Evolutionary conservation across 352 stramenopile genomes (phyloP).

Genomic region (Globisporangium cylindrosporum): DNA sequence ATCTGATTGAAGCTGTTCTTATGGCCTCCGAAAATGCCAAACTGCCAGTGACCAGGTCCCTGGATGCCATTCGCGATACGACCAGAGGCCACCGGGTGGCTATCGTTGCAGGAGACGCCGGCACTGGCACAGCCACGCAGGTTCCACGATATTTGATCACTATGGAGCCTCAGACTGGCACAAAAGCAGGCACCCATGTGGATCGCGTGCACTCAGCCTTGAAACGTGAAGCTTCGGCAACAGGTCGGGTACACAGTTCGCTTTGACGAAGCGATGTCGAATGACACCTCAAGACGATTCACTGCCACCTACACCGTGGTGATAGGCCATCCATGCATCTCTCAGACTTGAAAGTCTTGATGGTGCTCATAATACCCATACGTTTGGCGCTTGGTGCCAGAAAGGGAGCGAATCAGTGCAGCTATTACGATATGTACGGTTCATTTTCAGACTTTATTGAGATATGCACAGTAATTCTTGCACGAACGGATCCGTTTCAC

Average conservation of each 20-base stretch:
- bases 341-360: no score
- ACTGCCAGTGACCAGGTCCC: slow-evolving; percentile 97
- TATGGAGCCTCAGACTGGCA: slow-evolving; percentile 59
- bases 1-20: background rate
- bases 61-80: slow-evolving; percentile 95
- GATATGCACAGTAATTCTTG: no score
- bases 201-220: slow-evolving; percentile 96
- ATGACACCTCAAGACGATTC: slow-evolving; percentile 90
- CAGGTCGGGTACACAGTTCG: slow-evolving; percentile 99
- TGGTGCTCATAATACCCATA: no score
- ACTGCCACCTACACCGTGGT: slow-evolving; percentile 46
- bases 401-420: no score
- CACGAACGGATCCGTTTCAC: background rate
- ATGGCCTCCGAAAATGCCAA: no score
- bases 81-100: slow-evolving; percentile 94
- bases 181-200: slow-evolving; percentile 58
- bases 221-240: slow-evolving; percentile 90
- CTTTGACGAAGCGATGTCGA: slow-evolving; percentile 95
- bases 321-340: no score
- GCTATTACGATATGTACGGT: no score
- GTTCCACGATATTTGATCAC: slow-evolving; percentile 93
- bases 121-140: slow-evolving; percentile 96
- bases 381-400: background rate
- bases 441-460: no score
- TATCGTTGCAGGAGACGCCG: slow-evolving; percentile 98